phyloP scores from a whole-genome alignment of 129 eudicot genomes.

The Centrapalus pauciflorus region DNA sequence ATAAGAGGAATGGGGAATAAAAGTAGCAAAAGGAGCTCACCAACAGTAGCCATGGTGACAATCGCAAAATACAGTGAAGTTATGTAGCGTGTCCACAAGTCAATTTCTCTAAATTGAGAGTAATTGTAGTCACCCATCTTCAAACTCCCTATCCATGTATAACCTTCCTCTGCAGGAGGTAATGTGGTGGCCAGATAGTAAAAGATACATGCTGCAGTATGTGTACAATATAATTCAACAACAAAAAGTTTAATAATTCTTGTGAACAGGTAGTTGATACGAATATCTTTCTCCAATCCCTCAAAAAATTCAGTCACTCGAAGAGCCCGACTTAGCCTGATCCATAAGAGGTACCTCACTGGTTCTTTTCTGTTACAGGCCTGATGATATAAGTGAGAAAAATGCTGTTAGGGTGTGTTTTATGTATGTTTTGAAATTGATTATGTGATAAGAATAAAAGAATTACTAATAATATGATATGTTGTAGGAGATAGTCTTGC shows the following conservation, averaged over 20 bases:
- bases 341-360: conserved; percentile 53
- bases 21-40: conserved; percentile 24
- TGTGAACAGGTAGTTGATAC: conserved; percentile 55
- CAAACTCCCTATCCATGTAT: conserved; percentile 80
- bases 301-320: conserved; percentile 43
- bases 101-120: conserved; percentile 55
- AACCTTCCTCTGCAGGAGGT: conserved; percentile 50
- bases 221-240: conserved; percentile 74
- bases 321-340: conserved; percentile 54
- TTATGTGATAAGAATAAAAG: too few species aligned
- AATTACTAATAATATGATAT: too few species aligned
- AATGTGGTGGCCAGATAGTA: conserved; percentile 65
- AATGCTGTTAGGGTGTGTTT: background rate
- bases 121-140: conserved; percentile 57
- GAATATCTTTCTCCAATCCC: conserved; percentile 53
- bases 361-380: conserved; percentile 45
- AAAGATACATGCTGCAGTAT: conserved; percentile 79
- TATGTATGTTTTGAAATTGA: too few species aligned
- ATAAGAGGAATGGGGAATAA: background rate
- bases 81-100: conserved; percentile 49
- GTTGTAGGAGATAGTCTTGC: too few species aligned
- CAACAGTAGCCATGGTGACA: conserved; percentile 76
- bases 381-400: conserved; percentile 25
- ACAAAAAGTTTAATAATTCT: conserved; percentile 53
- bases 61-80: conserved; percentile 66